These are phyloP conservation scores for Aurantiochytrium sp. DNA, from an alignment of 108 stramenopile species.

Conservation along the genomic window DNA sequence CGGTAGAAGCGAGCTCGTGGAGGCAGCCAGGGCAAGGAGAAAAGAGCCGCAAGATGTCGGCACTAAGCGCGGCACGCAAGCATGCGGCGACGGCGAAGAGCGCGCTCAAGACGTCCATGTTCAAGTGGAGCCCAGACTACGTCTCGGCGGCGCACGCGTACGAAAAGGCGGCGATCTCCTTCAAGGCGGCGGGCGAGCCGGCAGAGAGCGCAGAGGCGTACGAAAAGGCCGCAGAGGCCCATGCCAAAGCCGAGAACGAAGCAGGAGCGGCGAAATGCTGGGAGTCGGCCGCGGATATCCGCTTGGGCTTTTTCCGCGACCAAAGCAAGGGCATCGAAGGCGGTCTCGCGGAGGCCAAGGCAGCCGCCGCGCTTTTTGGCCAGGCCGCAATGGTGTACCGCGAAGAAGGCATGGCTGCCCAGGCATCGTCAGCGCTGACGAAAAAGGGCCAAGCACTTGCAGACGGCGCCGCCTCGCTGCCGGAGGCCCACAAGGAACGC, in stretches of 20 bases:
- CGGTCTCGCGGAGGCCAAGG: not conserved
- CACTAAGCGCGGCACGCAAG: not conserved
- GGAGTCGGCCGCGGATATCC: not conserved
- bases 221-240: not conserved
- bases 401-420: not conserved
- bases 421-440: not conserved
- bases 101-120: constrained; percentile 5
- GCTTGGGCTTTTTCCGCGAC: not conserved
- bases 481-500: not conserved
- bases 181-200: not conserved
- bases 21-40: too few species aligned
- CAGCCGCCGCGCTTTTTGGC: not conserved
- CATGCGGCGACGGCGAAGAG: not conserved
- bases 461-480: not conserved
- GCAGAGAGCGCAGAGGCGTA: not conserved
- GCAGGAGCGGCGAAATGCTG: not conserved
- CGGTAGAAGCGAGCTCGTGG: too few species aligned
- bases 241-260: not conserved
- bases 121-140: constrained; percentile 14
- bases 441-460: not conserved
- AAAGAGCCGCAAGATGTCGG: not conserved
- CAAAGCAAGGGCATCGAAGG: not conserved
- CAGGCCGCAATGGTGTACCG: not conserved
- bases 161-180: not conserved
- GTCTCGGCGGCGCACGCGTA: not conserved